Base-by-base conservation (phyloP, 306 rosid genomes). In the Hippophae tibetana region DNA sequence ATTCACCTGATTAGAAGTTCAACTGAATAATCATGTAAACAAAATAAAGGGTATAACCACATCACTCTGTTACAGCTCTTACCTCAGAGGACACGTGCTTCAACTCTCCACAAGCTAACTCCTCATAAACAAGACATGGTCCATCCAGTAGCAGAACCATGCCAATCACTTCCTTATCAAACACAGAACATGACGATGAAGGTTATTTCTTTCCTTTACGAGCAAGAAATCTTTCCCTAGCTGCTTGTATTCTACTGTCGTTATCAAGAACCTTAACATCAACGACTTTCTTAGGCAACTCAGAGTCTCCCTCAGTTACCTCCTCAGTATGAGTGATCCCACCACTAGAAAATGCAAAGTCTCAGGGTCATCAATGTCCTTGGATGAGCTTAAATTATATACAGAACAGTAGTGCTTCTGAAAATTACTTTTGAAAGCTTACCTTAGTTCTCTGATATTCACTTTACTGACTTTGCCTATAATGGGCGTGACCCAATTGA, bases 141-240 rank as follows among this genome's bases (percentile, higher is more conserved):
- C 38, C 5, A 4, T 31, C 38, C 38, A 13, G 47, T 31, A 38
- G n/a, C 11, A 8, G 23, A 3, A 31, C 5, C 18, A 65, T n/a
- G 9, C 25, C n/a, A 9, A 42, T 52, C 41, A 52, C 62, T 64
- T 26, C 59, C 70, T 27, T 64, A 53, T 53, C 68, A 54, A 43
- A 46, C 55, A 44, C 61, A 25, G 63, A 18, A 43, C 38, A 53
- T 7, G 61, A 42, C 47, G 59, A 60, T 25, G 53, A 45, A 5
- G 54, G 69, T 86, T 75, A 83, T 71, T 92, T 85, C 43, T 75
- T 83, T 69, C 51, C 87, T 83, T 78, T 85, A 10, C 92, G 87
- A 68, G 92, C 95, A 72, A 78, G 84, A 73, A 83, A 83, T 58
- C 96, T 84, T 80, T 87, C 96, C 74, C 96, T 66, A 62, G 92